phyloP scores from a whole-genome alignment of 192 early-diverging fungal genomes.

The Pilaira anomala region DNA sequence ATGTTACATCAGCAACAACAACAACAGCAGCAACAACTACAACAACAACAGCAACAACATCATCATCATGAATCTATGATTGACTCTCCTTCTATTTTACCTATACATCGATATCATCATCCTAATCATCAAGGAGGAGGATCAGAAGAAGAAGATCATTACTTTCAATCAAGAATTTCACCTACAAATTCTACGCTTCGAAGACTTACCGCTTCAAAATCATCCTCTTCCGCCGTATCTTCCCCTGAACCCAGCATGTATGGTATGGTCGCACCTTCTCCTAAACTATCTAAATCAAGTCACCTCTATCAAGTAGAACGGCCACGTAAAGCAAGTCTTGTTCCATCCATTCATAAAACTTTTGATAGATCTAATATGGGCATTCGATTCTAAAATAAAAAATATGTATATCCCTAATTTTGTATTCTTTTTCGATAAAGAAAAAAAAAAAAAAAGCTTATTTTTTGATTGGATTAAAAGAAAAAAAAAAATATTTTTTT shows the following conservation, averaged over 20 bases:
- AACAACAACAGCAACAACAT: background rate
- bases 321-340: conserved; percentile 6
- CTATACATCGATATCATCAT: conserved; percentile 3
- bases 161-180: background rate
- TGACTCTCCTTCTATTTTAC: background rate
- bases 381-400: conserved; percentile 10
- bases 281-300: conserved; percentile 18
- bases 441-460: no score
- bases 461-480: conserved; percentile 1
- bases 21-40: conserved; percentile 12
- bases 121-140: no score
- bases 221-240: conserved; percentile 4
- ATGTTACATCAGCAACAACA: conserved; percentile 50
- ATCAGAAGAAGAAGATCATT: background rate
- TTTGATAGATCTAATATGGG: conserved; percentile 14
- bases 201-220: conserved; percentile 12
- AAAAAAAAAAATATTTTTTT: no score
- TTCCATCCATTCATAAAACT: conserved; percentile 3
- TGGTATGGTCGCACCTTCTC: background rate
- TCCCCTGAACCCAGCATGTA: background rate
- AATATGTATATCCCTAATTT: no score
- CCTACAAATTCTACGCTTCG: conserved; percentile 4
- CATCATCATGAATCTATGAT: background rate
- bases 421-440: no score
- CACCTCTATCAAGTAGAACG: background rate